Percentiles rank a stretch among this genome's conserved stretches.
phyloP scores from a whole-genome alignment of 1,284 basidiomycete species.

The Trichosporon asahii region DNA sequence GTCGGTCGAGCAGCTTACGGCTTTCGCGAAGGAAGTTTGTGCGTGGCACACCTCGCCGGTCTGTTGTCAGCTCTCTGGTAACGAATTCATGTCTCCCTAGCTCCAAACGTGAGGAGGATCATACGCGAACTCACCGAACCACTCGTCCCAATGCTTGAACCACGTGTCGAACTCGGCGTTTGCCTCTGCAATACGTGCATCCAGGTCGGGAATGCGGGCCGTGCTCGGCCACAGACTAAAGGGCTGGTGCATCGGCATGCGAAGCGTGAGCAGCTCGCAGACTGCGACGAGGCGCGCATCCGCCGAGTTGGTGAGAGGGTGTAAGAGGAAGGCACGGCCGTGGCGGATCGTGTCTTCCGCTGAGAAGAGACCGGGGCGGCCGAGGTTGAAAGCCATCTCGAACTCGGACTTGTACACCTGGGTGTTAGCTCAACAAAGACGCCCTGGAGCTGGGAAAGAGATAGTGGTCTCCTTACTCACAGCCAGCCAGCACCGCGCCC shows the following conservation, averaged over 20 bases:
- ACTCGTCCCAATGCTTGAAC: slow-evolving; percentile 48
- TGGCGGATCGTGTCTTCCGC: slow-evolving; percentile 80
- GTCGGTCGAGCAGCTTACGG: neutral
- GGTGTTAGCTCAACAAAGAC: neutral
- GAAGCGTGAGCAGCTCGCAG: slow-evolving; percentile 49
- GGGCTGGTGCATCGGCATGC: slow-evolving; percentile 42
- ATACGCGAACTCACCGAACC: slow-evolving; percentile 26
- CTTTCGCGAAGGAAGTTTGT: slow-evolving; percentile 21
- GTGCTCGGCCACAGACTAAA: slow-evolving; percentile 35
- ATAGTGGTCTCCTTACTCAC: no score
- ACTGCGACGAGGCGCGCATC: slow-evolving; percentile 88
- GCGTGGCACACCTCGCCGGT: slow-evolving; percentile 7
- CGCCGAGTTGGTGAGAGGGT: slow-evolving; percentile 80
- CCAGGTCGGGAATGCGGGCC: slow-evolving; percentile 37
- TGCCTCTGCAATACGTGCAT: slow-evolving; percentile 40
- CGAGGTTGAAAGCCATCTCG: slow-evolving; percentile 55
- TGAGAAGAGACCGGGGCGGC: slow-evolving; percentile 79
- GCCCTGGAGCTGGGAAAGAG: no score
- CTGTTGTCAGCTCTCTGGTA: slow-evolving; percentile 6
- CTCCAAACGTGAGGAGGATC: no score
- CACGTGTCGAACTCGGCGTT: slow-evolving; percentile 41
- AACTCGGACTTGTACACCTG: slow-evolving; percentile 79
- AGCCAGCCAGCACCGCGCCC: slow-evolving; percentile 79
- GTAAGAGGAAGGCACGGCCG: slow-evolving; percentile 69
- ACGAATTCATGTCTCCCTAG: neutral